Evolutionary conservation across 495 filamentous ascomycete genomes (phyloP), one percentile per base, ranked within the genome.

Genomic region (Penicillium roqueforti): DNA sequence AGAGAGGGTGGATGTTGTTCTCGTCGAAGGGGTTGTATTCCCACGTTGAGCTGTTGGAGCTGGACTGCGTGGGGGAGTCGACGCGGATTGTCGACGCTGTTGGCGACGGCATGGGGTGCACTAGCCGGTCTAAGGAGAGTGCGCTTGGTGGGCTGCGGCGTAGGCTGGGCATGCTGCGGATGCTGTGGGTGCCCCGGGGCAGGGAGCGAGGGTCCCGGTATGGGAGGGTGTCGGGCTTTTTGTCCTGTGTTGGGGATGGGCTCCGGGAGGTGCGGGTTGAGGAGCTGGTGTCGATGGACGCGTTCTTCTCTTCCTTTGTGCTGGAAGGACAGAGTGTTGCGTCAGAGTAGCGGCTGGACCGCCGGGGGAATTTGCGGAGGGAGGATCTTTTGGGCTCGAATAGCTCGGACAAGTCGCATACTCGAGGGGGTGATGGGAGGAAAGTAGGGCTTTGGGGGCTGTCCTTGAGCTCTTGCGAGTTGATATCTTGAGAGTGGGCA

Each of bases 1-100:
- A 93, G 10, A 95, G 79, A 1, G 90, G 90, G 62, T 95, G 90
- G 53, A 95, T 93, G 61, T 92, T 82, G 13, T 84, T 78, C 65
- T 93, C 87, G 62, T 77, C 42, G 43, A 31, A 53, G 16, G 79
- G 31, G 60, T 31, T 26, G 62, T 48, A 20, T 60, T 58, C 54
- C 57, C 47, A 56, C 19, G 10, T 59, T 34, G 36, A 43, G 25
- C 42, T 65, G 6, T 56, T 56, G 2, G 43, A 53, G 8, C 18
- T 20, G 10, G 58, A 36, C 42, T 38, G 42, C 18, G 47, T 54
- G 26, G 61, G 53, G 0, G 60, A 53, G 8, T 62, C 67, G 8
- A 55, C 49, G 25, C 58, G 54, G 31, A 65, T 54, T 4, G 58
- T 64, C 0, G 59, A 65, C 20, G 57, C 49, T 6, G 61, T 54